A percentile compares a stretch with the other conserved stretches of the same genome.
phyloP scores from a whole-genome alignment of 352 stramenopile genomes.

The Globisporangium takayamanum region DNA sequence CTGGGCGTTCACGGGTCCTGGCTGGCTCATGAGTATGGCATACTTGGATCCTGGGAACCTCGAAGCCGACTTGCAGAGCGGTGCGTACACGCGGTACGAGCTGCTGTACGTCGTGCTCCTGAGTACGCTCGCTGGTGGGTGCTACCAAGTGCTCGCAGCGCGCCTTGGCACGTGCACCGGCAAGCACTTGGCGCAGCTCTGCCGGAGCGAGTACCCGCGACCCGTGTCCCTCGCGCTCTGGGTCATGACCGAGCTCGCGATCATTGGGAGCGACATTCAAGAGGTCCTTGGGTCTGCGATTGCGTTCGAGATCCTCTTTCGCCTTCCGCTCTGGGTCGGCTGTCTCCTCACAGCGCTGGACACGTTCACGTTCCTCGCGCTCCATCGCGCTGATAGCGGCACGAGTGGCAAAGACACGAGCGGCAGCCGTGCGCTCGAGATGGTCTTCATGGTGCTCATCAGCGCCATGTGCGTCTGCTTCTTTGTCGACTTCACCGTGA shows the following conservation, averaged over 20 bases:
- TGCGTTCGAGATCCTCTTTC: slow-evolving; percentile 73
- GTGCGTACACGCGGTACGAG: slow-evolving; percentile 70
- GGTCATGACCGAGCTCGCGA: slow-evolving; percentile 85
- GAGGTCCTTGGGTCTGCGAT: slow-evolving; percentile 78
- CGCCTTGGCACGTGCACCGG: slow-evolving; percentile 83
- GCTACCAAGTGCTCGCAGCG: slow-evolving; percentile 74
- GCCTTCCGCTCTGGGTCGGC: slow-evolving; percentile 59
- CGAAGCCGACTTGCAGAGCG: slow-evolving; percentile 88
- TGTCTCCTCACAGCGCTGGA: slow-evolving; percentile 62
- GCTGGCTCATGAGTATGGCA: slow-evolving; percentile 75
- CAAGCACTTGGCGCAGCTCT: slow-evolving; percentile 71
- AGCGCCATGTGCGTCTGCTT: slow-evolving; percentile 85
- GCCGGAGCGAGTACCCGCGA: slow-evolving; percentile 58
- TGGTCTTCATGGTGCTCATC: slow-evolving; percentile 85
- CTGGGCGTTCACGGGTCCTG: slow-evolving; percentile 47
- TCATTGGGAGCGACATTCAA: slow-evolving; percentile 85
- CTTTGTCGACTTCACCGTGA: slow-evolving; percentile 52
- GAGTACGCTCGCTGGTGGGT: slow-evolving; percentile 69
- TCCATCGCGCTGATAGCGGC: slow-evolving; percentile 51
- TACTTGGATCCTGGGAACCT: slow-evolving; percentile 92
- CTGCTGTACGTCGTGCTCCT: slow-evolving; percentile 70
- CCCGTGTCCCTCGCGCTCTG: slow-evolving; percentile 51
- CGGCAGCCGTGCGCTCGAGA: slow-evolving; percentile 46
- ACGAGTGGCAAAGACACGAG: slow-evolving; percentile 2
- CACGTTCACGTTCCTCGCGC: slow-evolving; percentile 89